phyloP scores from a whole-genome alignment of 352 stramenopile genomes.

The Poterioochromonas sp. region DNA sequence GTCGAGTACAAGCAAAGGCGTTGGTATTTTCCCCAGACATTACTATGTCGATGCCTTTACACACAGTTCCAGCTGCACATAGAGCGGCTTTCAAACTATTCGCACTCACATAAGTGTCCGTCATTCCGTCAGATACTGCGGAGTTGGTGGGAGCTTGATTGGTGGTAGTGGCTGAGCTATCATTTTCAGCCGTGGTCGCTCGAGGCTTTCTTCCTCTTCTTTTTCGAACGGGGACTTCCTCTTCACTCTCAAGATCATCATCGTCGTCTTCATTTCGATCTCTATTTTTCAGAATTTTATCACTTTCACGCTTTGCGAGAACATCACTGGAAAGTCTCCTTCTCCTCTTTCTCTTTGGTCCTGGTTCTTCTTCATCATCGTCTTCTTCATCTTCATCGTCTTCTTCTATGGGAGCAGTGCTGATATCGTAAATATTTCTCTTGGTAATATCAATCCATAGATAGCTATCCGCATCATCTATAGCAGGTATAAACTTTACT shows the following conservation, averaged over 20 bases:
- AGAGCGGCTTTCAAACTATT: conserved; percentile 1
- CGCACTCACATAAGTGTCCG: neutral
- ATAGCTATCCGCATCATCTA: too few relatives aligned
- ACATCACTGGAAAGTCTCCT: neutral
- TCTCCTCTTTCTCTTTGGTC: neutral
- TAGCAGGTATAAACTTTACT: too few relatives aligned
- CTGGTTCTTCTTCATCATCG: neutral
- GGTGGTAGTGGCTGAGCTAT: too few relatives aligned
- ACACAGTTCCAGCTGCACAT: neutral
- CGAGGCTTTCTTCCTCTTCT: too few relatives aligned
- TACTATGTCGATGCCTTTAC: neutral
- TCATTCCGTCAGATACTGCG: conserved; percentile 19
- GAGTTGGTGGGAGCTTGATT: too few relatives aligned
- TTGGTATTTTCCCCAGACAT: conserved; percentile 49
- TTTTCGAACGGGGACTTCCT: too few relatives aligned
- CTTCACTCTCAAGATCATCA: neutral
- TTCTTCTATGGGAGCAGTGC: neutral
- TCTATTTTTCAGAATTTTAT: neutral
- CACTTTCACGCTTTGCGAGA: neutral
- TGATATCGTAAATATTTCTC: too few relatives aligned
- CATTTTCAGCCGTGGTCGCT: too few relatives aligned
- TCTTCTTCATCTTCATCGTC: neutral
- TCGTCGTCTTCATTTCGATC: neutral
- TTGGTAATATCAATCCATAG: too few relatives aligned
- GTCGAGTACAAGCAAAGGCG: conserved; percentile 72